phyloP scores from a whole-genome alignment of 2,329 filamentous ascomycete species.

The Beauveria scarabaeidicola region DNA sequence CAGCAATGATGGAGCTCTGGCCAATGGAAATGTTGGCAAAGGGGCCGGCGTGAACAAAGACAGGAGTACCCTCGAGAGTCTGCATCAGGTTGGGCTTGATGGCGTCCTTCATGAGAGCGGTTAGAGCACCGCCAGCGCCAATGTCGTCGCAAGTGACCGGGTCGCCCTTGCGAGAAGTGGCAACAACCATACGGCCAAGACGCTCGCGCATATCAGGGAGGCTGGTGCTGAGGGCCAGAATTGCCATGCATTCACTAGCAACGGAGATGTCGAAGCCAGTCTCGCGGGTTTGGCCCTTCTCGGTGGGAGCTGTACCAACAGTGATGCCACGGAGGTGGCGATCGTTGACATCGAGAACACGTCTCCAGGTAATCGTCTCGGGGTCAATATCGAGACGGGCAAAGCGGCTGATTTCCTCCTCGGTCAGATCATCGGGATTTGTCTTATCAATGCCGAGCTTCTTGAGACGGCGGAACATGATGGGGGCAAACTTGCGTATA shows the following conservation, averaged over 20 bases:
- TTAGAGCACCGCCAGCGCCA: conserved; percentile 82
- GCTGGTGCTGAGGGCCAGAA: conserved; percentile 84
- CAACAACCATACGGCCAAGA: conserved; percentile 91
- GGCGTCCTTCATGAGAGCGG: conserved; percentile 93
- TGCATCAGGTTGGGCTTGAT: conserved; percentile 99
- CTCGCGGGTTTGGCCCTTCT: conserved; percentile 79
- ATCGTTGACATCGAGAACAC: conserved; percentile 95
- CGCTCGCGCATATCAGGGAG: conserved; percentile 86
- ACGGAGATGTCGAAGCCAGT: conserved; percentile 98
- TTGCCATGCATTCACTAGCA: conserved; percentile 96
- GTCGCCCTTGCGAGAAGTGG: conserved; percentile 74
- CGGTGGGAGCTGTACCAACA: conserved; percentile 78
- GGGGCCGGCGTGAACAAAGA: conserved; percentile 93
- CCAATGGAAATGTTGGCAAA: conserved; percentile 99
- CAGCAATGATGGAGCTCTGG: conserved; percentile 88
- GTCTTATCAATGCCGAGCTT: conserved; percentile 96
- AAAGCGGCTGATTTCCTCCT: conserved; percentile 80
- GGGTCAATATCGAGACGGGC: conserved; percentile 95
- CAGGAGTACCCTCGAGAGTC: conserved; percentile 90
- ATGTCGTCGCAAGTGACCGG: conserved; percentile 95
- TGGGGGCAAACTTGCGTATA: conserved; percentile 72
- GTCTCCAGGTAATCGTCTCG: conserved; percentile 92
- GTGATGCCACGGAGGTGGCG: conserved; percentile 85
- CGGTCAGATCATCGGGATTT: conserved; percentile 79
- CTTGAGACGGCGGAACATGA: conserved; percentile 89